Base-by-base conservation (phyloP, 2,329 filamentous ascomycete genomes). In the Colletotrichum chlorophyti region DNA sequence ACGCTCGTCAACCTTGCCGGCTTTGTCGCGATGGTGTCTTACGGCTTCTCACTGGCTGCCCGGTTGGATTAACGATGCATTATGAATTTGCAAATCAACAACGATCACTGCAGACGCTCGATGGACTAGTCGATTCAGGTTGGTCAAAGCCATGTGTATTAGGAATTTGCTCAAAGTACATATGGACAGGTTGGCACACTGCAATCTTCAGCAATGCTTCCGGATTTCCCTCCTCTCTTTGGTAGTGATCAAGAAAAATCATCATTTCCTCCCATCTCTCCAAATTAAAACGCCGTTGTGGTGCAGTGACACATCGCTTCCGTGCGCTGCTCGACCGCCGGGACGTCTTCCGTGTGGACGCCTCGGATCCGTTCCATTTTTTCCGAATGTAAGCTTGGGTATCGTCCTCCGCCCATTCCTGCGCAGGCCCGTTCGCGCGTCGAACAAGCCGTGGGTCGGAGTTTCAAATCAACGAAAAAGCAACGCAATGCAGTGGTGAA, bases 1-100 rank as follows among this genome's bases (percentile, higher is more conserved):
- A 90, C 90, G 24, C 72, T 96, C 60, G 72, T 96, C 17, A 97
- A 97, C 72, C 70, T 98, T 58, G 73, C 83, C 2, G 89, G 86
- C 0, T 81, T 96, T 45, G 72, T 88, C 37, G 86, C 87, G 0
- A 88, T 88, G 37, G 69, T 96, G 4, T 87, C 82, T 66, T 98
- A 98, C 76, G 94, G 92, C 1, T 83, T 91, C 64, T 83, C 89
- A 8, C 77, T 99, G 41, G 87, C 87, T 11, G 81, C 84, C 62
- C 83, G 84, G 62, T 70, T 93, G 46, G 72, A 79, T 47, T 86
- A 72, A 63, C 84, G 62, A 70, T 93, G 46, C 72, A 79, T 47
- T 86, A 72, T 63, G 35, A 24, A 19, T 23, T 12, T n/a, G 35
- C 15, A 3, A 10, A 31, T 29, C 32, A 31, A 32, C 19, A 48